Evolutionary conservation across 1,284 basidiomycete species (phyloP).

Genomic region (Marasmius sp.): DNA sequence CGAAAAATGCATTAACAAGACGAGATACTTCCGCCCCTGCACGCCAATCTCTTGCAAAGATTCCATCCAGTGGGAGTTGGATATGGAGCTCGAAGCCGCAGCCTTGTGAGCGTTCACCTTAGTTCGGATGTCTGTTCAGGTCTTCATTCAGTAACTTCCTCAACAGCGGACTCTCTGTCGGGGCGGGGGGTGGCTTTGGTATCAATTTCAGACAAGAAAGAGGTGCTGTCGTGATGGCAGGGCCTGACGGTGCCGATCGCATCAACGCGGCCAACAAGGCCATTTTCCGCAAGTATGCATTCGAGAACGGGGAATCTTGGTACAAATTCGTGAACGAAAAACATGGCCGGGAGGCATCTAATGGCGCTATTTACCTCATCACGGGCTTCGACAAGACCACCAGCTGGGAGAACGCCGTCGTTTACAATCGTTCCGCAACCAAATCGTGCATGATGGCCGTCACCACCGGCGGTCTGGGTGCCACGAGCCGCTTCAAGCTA

Average conservation of each 20-base stretch:
- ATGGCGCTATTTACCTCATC: conserved; percentile 11
- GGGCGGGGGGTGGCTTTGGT: neutral
- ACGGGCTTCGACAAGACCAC: conserved; percentile 11
- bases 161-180: neutral
- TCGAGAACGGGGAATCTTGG: neutral
- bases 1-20: neutral
- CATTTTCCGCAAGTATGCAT: conserved; percentile 5
- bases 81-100: neutral
- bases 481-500: neutral
- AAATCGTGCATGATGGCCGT: neutral
- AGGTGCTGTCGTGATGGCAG: conserved; percentile 10
- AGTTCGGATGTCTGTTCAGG: neutral
- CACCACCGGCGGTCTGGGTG: neutral
- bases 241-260: conserved; percentile 4
- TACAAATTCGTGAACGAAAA: conserved; percentile 8
- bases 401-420: neutral
- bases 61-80: neutral
- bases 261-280: neutral
- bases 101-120: neutral
- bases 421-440: neutral
- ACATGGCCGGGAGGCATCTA: neutral
- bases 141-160: neutral
- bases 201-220: neutral
- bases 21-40: neutral
- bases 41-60: neutral